These are phyloP conservation scores for Geotrichum candidum DNA, from an alignment of 1,139 yeast species.

Conservation along the genomic window DNA sequence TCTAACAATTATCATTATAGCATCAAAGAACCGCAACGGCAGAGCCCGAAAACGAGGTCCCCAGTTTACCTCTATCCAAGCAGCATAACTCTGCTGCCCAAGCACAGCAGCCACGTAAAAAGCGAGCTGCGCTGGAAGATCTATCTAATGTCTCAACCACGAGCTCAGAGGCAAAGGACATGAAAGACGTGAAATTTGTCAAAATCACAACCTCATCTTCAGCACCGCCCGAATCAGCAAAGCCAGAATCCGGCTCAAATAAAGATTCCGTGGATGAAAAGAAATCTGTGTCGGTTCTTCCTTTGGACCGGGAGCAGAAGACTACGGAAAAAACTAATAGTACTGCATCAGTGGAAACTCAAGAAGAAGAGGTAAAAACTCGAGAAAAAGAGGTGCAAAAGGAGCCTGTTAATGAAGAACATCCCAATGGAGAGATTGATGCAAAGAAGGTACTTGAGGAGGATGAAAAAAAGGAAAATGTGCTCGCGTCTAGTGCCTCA, in stretches of 20 bases:
- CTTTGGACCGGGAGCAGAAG: not conserved
- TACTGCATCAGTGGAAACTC: not conserved
- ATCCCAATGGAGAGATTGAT: not conserved
- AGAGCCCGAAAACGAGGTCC: slow-evolving; percentile 2
- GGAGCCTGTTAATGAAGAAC: not conserved
- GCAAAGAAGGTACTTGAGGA: not conserved
- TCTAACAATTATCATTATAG: not conserved
- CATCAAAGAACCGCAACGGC: not conserved
- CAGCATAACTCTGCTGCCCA: not conserved
- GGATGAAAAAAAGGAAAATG: not conserved
- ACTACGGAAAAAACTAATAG: not conserved
- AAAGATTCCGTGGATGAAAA: not conserved
- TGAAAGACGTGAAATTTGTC: not conserved
- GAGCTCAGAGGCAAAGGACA: not conserved
- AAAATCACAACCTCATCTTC: not conserved
- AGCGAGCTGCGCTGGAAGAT: slow-evolving; percentile 13
- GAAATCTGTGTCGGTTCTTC: not conserved
- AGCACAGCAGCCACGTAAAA: slow-evolving; percentile 11
- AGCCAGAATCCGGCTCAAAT: not conserved
- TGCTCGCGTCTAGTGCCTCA: not conserved
- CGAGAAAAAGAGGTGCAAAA: not conserved
- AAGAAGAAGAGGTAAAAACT: not conserved
- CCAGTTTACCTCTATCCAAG: not conserved
- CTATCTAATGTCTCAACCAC: slow-evolving; percentile 3
- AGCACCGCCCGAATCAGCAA: not conserved